Percentiles rank a stretch among this genome's conserved stretches.
Conservation (phyloP, 2,329 filamentous ascomycete species). For the Xylaria sp. region DNA sequence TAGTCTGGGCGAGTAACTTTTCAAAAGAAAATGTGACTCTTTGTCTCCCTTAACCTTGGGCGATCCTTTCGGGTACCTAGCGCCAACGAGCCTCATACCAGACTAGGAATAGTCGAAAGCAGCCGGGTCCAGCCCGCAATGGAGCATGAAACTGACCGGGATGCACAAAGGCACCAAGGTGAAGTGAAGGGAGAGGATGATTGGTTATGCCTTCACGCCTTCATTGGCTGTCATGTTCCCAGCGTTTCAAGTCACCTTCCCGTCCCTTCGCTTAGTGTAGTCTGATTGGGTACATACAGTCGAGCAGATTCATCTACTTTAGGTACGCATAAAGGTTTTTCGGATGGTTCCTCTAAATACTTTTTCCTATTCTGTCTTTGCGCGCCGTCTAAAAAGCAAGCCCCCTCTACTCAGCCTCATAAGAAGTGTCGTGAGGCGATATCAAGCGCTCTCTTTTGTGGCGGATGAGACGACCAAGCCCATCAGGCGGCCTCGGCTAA, state of each 20-base stretch:
- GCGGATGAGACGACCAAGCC: constrained; percentile 32
- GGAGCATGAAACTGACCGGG: constrained; percentile 24
- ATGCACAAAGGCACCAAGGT: neutral
- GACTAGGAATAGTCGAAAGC: constrained; percentile 16
- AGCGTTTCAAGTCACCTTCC: constrained; percentile 44
- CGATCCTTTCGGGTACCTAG: neutral
- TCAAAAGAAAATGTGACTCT: neutral
- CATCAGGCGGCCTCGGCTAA: constrained; percentile 24
- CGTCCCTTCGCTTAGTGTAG: constrained; percentile 7
- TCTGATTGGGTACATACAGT: neutral
- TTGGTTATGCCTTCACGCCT: constrained; percentile 43
- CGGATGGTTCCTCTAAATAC: too few relatives aligned
- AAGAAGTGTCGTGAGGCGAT: neutral
- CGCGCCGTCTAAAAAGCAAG: constrained; percentile 23
- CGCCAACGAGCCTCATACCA: neutral
- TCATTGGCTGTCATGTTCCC: constrained; percentile 40
- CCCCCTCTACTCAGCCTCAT: constrained; percentile 24
- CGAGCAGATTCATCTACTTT: neutral
- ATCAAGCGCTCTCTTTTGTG: constrained; percentile 8
- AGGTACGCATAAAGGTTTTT: too few relatives aligned
- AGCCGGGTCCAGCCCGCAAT: neutral
- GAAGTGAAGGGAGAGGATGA: constrained; percentile 25
- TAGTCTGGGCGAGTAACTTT: neutral
- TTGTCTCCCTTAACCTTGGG: constrained; percentile 13
- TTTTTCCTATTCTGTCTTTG: neutral